Evolutionary conservation across 2,329 filamentous ascomycete genomes (phyloP).

Genomic region (Ceratocystiopsis minuta): DNA sequence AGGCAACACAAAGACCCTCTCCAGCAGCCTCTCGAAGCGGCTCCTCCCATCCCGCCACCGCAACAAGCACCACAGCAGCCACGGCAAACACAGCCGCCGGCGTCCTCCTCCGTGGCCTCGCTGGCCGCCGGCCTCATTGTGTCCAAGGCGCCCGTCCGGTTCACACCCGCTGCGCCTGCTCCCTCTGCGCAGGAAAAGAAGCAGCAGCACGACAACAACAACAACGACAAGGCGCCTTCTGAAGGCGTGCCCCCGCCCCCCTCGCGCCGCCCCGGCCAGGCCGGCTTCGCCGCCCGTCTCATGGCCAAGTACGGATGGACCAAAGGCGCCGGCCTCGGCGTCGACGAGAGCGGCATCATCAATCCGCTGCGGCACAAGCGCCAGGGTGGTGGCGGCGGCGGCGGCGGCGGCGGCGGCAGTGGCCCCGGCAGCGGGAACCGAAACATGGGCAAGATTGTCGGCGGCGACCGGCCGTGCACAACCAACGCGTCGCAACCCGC

Average conservation of each 20-base stretch:
- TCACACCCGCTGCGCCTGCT: no score
- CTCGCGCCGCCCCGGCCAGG: slow-evolving; percentile 59
- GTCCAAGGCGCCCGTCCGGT: slow-evolving; percentile 61
- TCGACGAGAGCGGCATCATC: slow-evolving; percentile 63
- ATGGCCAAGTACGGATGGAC: slow-evolving; percentile 92
- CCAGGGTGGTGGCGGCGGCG: slow-evolving; percentile 59
- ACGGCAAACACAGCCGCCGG: slow-evolving; percentile 14
- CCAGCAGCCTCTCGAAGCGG: slow-evolving; percentile 20
- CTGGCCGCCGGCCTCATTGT: slow-evolving; percentile 37
- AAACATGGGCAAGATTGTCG: slow-evolving; percentile 55
- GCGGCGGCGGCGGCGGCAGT: slow-evolving; percentile 51
- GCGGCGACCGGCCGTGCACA: slow-evolving; percentile 25
- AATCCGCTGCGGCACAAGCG: slow-evolving; percentile 81
- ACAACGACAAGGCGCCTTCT: slow-evolving; percentile 1
- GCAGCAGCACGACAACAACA: slow-evolving; percentile 8
- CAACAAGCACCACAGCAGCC: not conserved
- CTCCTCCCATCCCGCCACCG: not conserved
- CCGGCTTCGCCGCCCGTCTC: slow-evolving; percentile 69
- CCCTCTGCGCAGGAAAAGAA: slow-evolving; percentile 14
- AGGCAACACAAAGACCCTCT: no score
- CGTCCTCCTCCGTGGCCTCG: slow-evolving; percentile 11
- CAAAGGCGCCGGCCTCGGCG: slow-evolving; percentile 73
- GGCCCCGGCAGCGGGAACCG: slow-evolving; percentile 59
- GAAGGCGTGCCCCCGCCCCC: slow-evolving; percentile 12
- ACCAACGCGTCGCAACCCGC: slow-evolving; percentile 1